Percentiles rank a stretch among this genome's conserved stretches.
Conservation (phyloP, 2,329 filamentous ascomycete genomes). For the Microthyrium microscopicum region DNA sequence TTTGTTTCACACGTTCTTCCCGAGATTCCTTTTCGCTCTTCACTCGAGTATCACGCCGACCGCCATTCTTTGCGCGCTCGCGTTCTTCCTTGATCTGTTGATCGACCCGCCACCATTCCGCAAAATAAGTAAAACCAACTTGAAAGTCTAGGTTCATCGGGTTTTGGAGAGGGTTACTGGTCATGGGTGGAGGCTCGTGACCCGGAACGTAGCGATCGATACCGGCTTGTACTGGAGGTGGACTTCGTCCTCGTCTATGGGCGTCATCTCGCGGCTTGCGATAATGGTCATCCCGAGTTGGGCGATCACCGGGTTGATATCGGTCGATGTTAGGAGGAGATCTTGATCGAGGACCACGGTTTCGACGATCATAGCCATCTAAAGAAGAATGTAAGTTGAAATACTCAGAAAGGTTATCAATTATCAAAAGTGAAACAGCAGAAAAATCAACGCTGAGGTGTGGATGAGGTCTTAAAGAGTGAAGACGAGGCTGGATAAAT, state of each 20-base stretch:
- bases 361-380: conserved; percentile 13
- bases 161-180: conserved; percentile 53
- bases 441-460: too few relatives aligned
- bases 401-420: too few relatives aligned
- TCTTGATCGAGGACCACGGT: conserved; percentile 41
- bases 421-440: too few relatives aligned
- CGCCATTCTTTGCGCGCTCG: conserved; percentile 52
- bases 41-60: conserved; percentile 45
- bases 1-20: conserved; percentile 65
- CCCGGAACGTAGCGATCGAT: conserved; percentile 78
- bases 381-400: conserved; percentile 1
- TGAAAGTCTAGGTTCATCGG: conserved; percentile 60
- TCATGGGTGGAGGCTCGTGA: conserved; percentile 38
- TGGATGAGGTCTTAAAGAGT: too few relatives aligned
- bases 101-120: conserved; percentile 73
- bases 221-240: conserved; percentile 44
- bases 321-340: conserved; percentile 57
- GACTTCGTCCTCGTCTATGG: conserved; percentile 35
- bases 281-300: conserved; percentile 49
- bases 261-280: conserved; percentile 46
- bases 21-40: conserved; percentile 48
- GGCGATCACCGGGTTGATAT: conserved; percentile 52
- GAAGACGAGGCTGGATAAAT: too few relatives aligned
- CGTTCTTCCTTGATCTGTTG: conserved; percentile 71
- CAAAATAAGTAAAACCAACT: conserved; percentile 72